phyloP scores from a whole-genome alignment of 2,329 filamentous ascomycete species.

The Cordyceps farinosa region DNA sequence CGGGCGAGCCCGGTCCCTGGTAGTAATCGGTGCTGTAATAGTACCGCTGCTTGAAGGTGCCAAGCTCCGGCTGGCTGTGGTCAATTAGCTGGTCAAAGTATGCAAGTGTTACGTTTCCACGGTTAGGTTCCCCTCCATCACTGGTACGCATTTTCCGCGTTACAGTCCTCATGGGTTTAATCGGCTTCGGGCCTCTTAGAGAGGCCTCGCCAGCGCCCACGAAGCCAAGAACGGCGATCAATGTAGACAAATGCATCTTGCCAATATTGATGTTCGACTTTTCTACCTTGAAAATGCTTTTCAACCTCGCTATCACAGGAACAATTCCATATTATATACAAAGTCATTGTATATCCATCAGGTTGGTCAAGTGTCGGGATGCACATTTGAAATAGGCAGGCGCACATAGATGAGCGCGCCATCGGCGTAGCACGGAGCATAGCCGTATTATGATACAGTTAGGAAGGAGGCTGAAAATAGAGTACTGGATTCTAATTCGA shows the following conservation, averaged over 20 bases:
- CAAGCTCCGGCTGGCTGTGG: constrained; percentile 53
- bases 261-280: background rate
- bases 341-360: background rate
- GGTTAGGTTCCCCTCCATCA: background rate
- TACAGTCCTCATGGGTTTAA: background rate
- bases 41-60: constrained; percentile 67
- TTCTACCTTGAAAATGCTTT: background rate
- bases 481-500: background rate
- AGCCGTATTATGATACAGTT: background rate
- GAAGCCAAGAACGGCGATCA: background rate
- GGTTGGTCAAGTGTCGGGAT: background rate
- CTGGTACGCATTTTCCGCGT: background rate
- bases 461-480: background rate
- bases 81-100: constrained; percentile 56
- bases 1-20: constrained; percentile 69
- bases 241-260: background rate
- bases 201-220: background rate
- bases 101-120: constrained; percentile 7
- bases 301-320: background rate
- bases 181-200: background rate
- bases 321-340: background rate
- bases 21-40: constrained; percentile 77
- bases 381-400: constrained; percentile 2
- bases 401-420: background rate
- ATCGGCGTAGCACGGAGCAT: background rate